A percentile compares a stretch with the other conserved stretches of the same genome.
Conservation (phyloP, 371 early-diverging fungal genomes). For the Saksenaea vasiformis region DNA sequence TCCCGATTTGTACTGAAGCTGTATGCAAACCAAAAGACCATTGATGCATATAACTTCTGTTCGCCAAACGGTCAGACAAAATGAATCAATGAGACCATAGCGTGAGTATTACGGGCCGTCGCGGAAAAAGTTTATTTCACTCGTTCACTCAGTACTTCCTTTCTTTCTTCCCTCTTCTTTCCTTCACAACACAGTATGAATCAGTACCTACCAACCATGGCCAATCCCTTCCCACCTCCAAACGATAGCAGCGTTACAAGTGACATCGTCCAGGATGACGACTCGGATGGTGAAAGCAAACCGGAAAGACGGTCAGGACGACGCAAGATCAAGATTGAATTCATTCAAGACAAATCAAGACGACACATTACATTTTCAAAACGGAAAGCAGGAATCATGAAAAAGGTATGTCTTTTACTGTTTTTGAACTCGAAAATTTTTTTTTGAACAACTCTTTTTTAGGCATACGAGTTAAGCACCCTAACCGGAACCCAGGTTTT, state of each 20-base stretch:
- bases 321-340: conserved; percentile 96
- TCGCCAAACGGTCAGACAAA: background rate
- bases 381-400: conserved; percentile 98
- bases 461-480: conserved; percentile 94
- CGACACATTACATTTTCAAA: conserved; percentile 98
- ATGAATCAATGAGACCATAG: background rate
- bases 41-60: no score
- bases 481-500: conserved; percentile 97
- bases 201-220: background rate
- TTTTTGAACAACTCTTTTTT: conserved; percentile 3
- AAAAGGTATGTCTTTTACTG: conserved; percentile 68
- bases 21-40: background rate
- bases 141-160: background rate
- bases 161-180: background rate
- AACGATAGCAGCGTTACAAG: background rate
- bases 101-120: conserved; percentile 5
- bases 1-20: background rate
- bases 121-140: background rate
- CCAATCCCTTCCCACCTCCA: background rate
- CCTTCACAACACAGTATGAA: conserved; percentile 5
- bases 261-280: conserved; percentile 11
- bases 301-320: conserved; percentile 54
- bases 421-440: background rate
- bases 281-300: conserved; percentile 20
- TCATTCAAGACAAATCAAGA: conserved; percentile 92